phyloP scores from a whole-genome alignment of 2,329 filamentous ascomycete genomes.

The Erysiphe pulchra region DNA sequence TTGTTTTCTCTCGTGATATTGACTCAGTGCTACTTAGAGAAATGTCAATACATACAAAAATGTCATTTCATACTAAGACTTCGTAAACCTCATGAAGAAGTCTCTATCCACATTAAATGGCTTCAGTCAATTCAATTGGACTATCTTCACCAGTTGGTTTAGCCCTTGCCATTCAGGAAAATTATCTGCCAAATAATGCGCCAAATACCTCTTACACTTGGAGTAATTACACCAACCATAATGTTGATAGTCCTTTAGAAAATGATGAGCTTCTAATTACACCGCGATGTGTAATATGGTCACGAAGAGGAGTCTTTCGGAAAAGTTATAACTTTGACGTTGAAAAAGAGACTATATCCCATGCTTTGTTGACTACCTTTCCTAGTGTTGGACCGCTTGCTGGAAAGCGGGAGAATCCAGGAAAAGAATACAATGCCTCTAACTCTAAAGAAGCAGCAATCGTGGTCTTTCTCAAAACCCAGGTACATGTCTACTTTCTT shows the following conservation, averaged over 20 bases:
- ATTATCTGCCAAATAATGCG: slow-evolving; percentile 44
- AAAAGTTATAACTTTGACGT: slow-evolving; percentile 68
- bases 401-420: slow-evolving; percentile 3
- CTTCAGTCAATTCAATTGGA: slow-evolving; percentile 70
- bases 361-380: slow-evolving; percentile 70
- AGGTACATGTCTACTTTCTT: slow-evolving; percentile 82
- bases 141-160: slow-evolving; percentile 71
- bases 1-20: too few species aligned
- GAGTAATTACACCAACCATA: slow-evolving; percentile 31
- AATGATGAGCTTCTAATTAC: slow-evolving; percentile 13
- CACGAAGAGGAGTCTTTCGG: slow-evolving; percentile 57
- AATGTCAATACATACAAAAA: too few species aligned
- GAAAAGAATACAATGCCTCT: slow-evolving; percentile 8
- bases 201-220: slow-evolving; percentile 45
- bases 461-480: slow-evolving; percentile 75
- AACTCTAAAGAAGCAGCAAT: slow-evolving; percentile 33
- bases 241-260: slow-evolving; percentile 12
- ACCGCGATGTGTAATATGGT: slow-evolving; percentile 36
- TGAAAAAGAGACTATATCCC: slow-evolving; percentile 66
- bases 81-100: not conserved
- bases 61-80: too few species aligned
- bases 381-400: slow-evolving; percentile 17
- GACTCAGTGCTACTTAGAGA: too few species aligned
- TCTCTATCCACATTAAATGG: slow-evolving; percentile 37
- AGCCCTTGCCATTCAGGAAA: slow-evolving; percentile 58